Conservation (phyloP, 108 stramenopile species). For the Nannochloropsis gaditana region DNA sequence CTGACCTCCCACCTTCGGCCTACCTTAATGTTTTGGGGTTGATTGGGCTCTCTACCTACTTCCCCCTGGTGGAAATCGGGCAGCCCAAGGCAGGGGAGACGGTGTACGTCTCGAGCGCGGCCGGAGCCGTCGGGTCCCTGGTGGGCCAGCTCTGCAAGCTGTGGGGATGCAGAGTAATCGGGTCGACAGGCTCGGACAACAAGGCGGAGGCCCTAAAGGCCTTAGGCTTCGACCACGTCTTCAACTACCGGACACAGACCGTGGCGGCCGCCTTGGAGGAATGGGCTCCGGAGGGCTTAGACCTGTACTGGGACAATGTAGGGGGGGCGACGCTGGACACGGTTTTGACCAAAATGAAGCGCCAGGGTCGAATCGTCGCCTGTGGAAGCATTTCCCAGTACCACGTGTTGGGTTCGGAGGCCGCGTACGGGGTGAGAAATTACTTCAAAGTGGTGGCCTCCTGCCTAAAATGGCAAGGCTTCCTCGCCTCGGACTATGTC, state of each 20-base stretch:
- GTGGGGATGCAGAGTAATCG: constrained; percentile 19
- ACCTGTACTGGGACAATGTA: constrained; percentile 25
- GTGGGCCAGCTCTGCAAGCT: constrained; percentile 24
- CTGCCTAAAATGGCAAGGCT: neutral
- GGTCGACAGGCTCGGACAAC: neutral
- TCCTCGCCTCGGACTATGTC: neutral
- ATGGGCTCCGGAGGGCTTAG: neutral
- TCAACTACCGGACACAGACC: constrained; percentile 20
- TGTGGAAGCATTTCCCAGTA: constrained; percentile 28
- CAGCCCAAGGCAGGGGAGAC: constrained; percentile 21
- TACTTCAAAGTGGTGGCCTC: constrained; percentile 6
- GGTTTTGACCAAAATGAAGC: constrained; percentile 17
- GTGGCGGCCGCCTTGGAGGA: neutral
- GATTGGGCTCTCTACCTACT: neutral
- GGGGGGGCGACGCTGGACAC: constrained; percentile 23
- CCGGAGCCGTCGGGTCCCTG: constrained; percentile 2
- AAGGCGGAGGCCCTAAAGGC: neutral
- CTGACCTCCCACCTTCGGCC: neutral
- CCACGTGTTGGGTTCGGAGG: neutral
- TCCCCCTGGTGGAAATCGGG: neutral
- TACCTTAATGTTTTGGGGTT: neutral
- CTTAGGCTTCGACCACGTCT: neutral
- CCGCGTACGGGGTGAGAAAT: neutral
- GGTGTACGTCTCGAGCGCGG: constrained; percentile 18
- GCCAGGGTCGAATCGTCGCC: neutral